These are phyloP conservation scores for Allomyces macrogynus DNA, from an alignment of 192 early-diverging fungal genomes.

Conservation along the genomic window DNA sequence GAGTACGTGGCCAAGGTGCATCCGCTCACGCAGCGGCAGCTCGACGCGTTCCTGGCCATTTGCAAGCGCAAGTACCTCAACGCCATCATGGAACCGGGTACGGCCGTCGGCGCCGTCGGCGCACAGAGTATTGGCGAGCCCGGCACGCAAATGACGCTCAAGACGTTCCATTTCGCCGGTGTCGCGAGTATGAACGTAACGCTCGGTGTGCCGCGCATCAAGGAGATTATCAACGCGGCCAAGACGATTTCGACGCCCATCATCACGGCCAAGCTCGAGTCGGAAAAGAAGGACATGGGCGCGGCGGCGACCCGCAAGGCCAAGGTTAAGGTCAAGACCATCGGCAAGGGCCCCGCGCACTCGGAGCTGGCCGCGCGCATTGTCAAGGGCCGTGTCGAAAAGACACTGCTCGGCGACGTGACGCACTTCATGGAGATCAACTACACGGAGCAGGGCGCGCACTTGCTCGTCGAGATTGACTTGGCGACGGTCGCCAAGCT, in stretches of 20 bases:
- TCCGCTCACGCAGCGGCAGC: constrained; percentile 48
- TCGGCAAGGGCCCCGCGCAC: constrained; percentile 5
- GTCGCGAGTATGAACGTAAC: constrained; percentile 98
- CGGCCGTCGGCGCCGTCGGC: constrained; percentile 90
- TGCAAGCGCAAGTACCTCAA: constrained; percentile 66
- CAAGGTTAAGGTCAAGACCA: too few relatives aligned
- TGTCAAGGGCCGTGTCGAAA: constrained; percentile 88
- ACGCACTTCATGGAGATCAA: constrained; percentile 88
- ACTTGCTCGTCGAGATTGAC: constrained; percentile 63
- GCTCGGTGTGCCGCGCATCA: constrained; percentile 97
- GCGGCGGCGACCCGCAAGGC: background rate
- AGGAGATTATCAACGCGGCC: constrained; percentile 98
- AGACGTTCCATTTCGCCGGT: constrained; percentile 99
- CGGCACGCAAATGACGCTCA: constrained; percentile 98
- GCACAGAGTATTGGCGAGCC: constrained; percentile 97
- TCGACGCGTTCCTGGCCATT: constrained; percentile 51
- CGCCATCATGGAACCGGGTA: constrained; percentile 85
- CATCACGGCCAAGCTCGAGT: constrained; percentile 54
- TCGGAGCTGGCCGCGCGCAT: constrained; percentile 66
- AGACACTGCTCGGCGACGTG: constrained; percentile 74
- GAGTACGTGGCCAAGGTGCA: constrained; percentile 19
- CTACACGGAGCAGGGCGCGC: constrained; percentile 49
- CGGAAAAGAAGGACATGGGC: constrained; percentile 5
- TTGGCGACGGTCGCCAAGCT: constrained; percentile 61
- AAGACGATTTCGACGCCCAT: constrained; percentile 90